Evolutionary conservation across 257 asterid species (phyloP), one percentile per base, ranked within the genome.

Genomic region (Solanum lycopersicoides): DNA sequence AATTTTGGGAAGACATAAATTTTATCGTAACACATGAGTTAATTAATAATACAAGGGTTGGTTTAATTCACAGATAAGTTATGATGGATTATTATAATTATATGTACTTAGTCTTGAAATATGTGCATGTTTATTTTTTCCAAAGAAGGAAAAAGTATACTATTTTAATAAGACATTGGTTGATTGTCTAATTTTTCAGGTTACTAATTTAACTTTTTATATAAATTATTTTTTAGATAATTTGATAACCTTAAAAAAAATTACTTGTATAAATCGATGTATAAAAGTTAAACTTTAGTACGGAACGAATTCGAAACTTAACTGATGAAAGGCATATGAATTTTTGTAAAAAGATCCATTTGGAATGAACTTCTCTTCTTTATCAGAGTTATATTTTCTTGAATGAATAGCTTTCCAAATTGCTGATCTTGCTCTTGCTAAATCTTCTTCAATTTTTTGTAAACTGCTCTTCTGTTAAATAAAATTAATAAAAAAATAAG

Each of bases 271-370:
- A 0, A 0, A 53, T n/a, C 2, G 6, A 18, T 68, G 37, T 28
- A 28, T 28, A 12, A 4, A 68, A 69, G 76, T 69, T 14, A 69
- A 69, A 69, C 76, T 69, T 39, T 68, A 0, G 1, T 63, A 69
- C 11, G 0, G 6, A 2, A 69, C 0, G 23, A 69, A 30, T 8
- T 25, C 44, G 32, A 76, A n/a, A 87, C 87, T 74, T 50, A 86
- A 88, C 90, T 85, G 90, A 71, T 85, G 90, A 83, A 85, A 88
- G 73, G 88, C 90, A 56, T 85, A 85, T 32, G 90, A 42, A 34
- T 53, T 86, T 66, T 83, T 85, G 73, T 88, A 88, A 32, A 88
- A 4, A 37, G 90, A 88, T 14, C 86, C 88, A 23, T 47, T 85
- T 7, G 90, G 90, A 85, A 88, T 68, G 88, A 85, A 88, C 7